Evolutionary conservation across 2,329 filamentous ascomycete species (phyloP), one percentile per base, ranked within the genome.

Genomic region (Neocatenulostroma microsporum): DNA sequence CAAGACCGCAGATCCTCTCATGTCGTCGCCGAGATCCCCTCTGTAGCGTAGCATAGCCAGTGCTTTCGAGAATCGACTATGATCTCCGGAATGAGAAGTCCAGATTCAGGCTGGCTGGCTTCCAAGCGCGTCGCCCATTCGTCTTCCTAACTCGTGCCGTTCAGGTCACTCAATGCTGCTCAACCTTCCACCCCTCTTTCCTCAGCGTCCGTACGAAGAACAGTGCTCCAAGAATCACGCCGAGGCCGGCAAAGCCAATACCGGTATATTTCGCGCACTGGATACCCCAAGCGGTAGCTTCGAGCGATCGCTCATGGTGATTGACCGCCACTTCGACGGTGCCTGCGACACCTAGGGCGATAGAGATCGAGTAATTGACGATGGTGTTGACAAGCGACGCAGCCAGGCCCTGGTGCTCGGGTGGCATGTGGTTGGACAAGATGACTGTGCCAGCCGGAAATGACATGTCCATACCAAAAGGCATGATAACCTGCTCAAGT

Each of bases 281-380:
- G 35, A 62, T 66, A 3, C 63, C 62, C 17, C 46, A 44, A 30
- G 66, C 20, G 3, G 52, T 23, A 32, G 62, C 57, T 1, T 45
- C 41, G 6, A 45, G 44, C 0, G 51, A 63, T 3, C 30, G 42
- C 1, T 58, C 60, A 7, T 57, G 57, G 13, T 58, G 41, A 21
- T 60, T 62, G 13, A 70, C 59, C 17, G 69, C 54, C 2, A 56
- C 56, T 49, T 81, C 76, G 2, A 81, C 70, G 0, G 75, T 80
- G 0, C 76, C 78, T 0, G 78, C 78, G 28, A 84, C 69, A 0
- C 78, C 80, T 0, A 84, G 62, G 0, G 74, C 76, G 5, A 82
- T 58, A 2, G 74, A 74, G 27, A 83, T 80, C 40, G 71, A 72
- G 51, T 82, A 83, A 54, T 84, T 81, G 43, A 82, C 73, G 9